These are phyloP conservation scores for Chamaecyparis obtusa DNA, from an alignment of 75 land plant species.

Conservation along the genomic window DNA sequence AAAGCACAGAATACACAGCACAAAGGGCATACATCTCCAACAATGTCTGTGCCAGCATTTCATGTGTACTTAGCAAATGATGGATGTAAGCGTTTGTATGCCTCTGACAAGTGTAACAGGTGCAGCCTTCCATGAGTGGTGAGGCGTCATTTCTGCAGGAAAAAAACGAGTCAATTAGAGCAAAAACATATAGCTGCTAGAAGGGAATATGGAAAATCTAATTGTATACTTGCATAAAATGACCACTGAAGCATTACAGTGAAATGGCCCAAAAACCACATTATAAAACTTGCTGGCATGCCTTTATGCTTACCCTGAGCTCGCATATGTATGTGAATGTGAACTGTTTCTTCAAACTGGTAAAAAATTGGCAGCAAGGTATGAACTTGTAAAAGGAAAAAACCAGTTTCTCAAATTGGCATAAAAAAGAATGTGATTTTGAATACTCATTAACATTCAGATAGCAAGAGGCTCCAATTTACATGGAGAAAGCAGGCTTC, in stretches of 20 bases:
- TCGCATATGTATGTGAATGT: not conserved
- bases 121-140: constrained; percentile 60
- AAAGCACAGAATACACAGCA: not conserved
- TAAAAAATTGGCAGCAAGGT: not conserved
- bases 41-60: constrained; percentile 93
- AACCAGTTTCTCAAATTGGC: not conserved
- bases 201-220: not conserved
- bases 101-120: constrained; percentile 80
- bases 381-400: not conserved
- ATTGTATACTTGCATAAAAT: not conserved
- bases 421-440: not conserved
- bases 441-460: not conserved
- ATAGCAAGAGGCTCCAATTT: not conserved
- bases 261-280: not conserved
- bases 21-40: constrained; percentile 69
- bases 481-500: not conserved
- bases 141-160: constrained; percentile 66
- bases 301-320: not conserved
- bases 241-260: not conserved
- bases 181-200: not conserved
- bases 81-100: constrained; percentile 89
- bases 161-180: not conserved
- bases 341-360: not conserved
- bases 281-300: not conserved
- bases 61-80: constrained; percentile 88